Evolutionary conservation across 495 filamentous ascomycete species (phyloP).

Genomic region (Penicillium taxi): DNA sequence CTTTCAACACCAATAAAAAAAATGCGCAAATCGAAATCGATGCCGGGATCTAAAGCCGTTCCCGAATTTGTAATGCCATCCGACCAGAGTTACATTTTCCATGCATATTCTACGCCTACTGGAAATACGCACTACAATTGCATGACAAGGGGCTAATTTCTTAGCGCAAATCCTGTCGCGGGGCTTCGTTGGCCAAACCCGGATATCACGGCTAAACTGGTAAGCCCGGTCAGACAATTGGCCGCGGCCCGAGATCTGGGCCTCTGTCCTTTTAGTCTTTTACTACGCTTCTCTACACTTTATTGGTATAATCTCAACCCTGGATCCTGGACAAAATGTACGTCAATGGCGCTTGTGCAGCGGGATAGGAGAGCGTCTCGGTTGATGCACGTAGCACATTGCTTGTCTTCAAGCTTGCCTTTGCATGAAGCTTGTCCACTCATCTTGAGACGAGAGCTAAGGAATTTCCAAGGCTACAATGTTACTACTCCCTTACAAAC

Average conservation of each 20-base stretch:
- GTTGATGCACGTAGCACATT: conserved; percentile 3
- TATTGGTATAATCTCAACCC: too few relatives aligned
- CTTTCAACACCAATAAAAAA: background rate
- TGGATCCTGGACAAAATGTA: too few relatives aligned
- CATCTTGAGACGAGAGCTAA: background rate
- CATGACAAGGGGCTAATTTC: conserved; percentile 11
- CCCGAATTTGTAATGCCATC: too few relatives aligned
- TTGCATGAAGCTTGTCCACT: background rate
- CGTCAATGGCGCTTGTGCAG: conserved; percentile 12
- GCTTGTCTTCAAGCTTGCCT: background rate
- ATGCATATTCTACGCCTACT: conserved; percentile 40
- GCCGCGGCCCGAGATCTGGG: too few relatives aligned
- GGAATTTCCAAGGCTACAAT: too few relatives aligned
- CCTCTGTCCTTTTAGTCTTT: too few relatives aligned
- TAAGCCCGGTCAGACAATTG: too few relatives aligned
- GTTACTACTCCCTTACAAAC: too few relatives aligned
- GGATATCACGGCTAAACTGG: conserved; percentile 4
- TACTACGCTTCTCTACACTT: too few relatives aligned
- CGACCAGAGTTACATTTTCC: conserved; percentile 29
- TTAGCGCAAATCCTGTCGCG: conserved; percentile 13
- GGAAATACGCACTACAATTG: conserved; percentile 1
- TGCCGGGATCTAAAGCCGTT: too few relatives aligned
- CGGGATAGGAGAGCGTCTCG: background rate
- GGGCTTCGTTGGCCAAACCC: conserved; percentile 4
- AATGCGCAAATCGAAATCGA: too few relatives aligned